Conservation (phyloP, 805 yeast species). For the Zygoascus ofunaensis region DNA sequence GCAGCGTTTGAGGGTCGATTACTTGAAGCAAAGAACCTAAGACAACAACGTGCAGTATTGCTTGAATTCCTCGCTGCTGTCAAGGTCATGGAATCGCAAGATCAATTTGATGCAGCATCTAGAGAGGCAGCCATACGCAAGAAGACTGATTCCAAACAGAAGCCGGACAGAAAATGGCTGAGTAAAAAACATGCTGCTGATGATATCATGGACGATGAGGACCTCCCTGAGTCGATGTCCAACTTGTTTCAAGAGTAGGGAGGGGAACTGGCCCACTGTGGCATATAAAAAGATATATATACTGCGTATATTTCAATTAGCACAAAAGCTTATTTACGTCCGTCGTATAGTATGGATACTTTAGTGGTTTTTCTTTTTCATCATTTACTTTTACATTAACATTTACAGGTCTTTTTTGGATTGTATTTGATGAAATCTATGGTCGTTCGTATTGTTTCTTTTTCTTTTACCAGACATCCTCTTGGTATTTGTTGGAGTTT, state of each 20-base stretch:
- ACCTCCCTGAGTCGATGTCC: conserved; percentile 15
- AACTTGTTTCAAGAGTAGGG: conserved; percentile 14
- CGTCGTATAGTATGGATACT: too few relatives aligned
- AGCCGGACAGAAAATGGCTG: conserved; percentile 13
- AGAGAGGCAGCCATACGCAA: conserved; percentile 21
- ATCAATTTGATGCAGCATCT: conserved; percentile 33
- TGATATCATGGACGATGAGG: conserved; percentile 22
- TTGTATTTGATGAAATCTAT: too few relatives aligned
- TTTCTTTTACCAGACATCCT: conserved; percentile 79
- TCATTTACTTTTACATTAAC: too few relatives aligned
- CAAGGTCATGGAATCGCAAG: conserved; percentile 31
- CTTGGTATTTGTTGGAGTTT: conserved; percentile 84
- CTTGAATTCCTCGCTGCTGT: conserved; percentile 64
- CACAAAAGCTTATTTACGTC: too few relatives aligned
- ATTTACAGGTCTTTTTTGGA: too few relatives aligned
- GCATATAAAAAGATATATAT: too few relatives aligned
- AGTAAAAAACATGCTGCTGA: conserved; percentile 16
- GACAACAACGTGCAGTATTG: conserved; percentile 75
- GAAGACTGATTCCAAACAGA: conserved; percentile 11
- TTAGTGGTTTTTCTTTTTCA: too few relatives aligned
- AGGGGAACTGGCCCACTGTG: too few relatives aligned
- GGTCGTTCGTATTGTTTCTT: too few relatives aligned
- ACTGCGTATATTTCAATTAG: too few relatives aligned
- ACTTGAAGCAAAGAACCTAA: conserved; percentile 45
- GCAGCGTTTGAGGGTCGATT: conserved; percentile 55